Base-by-base conservation (phyloP, 2,329 filamentous ascomycete genomes). In the Apiospora sp. region DNA sequence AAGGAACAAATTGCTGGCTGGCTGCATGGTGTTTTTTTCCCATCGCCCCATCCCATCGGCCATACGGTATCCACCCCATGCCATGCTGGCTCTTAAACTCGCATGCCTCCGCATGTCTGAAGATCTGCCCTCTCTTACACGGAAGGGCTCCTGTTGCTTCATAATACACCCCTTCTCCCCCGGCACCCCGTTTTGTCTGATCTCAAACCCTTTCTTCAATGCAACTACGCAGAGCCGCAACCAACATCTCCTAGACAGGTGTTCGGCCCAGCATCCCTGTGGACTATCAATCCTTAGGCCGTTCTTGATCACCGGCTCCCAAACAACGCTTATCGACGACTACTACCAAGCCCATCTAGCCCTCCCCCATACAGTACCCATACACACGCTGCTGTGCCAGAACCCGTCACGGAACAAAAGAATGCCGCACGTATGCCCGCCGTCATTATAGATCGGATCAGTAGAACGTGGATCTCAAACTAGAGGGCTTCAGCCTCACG, bases 341-440 rank as follows among this genome's bases (percentile, higher is more conserved):
- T 19, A 27, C 10, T 48, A 46, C 64, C 30, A 37, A 27, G 41
- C 43, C 43, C 67, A 22, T 48, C 67, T 44, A 19, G 67, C 14
- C n/a, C 27, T 46, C 41, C 22, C 41, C n/a, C n/a, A 48, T n/a
- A 48, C 41, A 68, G 27, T 22, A 16, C 41, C n/a, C n/a, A 48
- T n/a, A 48, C 41, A 68, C 19, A 30, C 46, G 19, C 24, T 30
- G 41, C 44, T 27, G 67, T 68, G n/a, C 24, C 58, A 64, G 58
- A 37, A 3, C 19, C 22, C 54, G 72, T 73, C 48, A 73, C 77
- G 73, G 75, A 79, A 77, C 73, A 71, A 70, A 68, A 73, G 76
- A 78, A 86, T 87, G 84, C 82, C 84, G 86, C 83, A 84, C 86
- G 85, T 82, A 89, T 90, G 87, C 87, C 83, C 79, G 83, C 86